phyloP scores from a whole-genome alignment of 495 filamentous ascomycete genomes.

The Darksidea phi region DNA sequence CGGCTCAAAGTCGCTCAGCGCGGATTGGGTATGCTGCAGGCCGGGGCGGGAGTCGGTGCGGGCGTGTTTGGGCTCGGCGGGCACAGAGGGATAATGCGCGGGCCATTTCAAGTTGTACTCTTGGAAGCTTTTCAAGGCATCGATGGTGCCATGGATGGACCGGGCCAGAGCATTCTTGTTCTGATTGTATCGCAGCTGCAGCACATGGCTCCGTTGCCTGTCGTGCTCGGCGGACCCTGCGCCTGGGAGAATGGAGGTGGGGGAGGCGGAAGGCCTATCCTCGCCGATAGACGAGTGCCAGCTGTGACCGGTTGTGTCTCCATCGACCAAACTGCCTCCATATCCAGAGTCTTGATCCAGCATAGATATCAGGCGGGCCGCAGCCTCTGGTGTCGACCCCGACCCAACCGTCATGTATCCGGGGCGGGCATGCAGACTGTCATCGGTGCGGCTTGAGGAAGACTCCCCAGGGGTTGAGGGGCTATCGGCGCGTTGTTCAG shows the following conservation, averaged over 20 bases:
- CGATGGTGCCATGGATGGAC: slow-evolving; percentile 78
- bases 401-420: slow-evolving; percentile 85
- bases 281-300: slow-evolving; percentile 64
- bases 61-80: slow-evolving; percentile 48
- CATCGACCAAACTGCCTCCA: slow-evolving; percentile 67
- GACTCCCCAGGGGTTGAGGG: slow-evolving; percentile 40
- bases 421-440: slow-evolving; percentile 46
- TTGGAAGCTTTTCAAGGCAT: slow-evolving; percentile 76
- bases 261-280: slow-evolving; percentile 63
- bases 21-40: slow-evolving; percentile 44
- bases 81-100: slow-evolving; percentile 87
- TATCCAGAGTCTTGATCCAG: slow-evolving; percentile 90
- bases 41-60: slow-evolving; percentile 41
- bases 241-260: slow-evolving; percentile 56
- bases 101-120: slow-evolving; percentile 90
- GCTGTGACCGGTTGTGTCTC: slow-evolving; percentile 51
- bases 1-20: slow-evolving; percentile 40
- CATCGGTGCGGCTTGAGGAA: slow-evolving; percentile 25
- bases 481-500: slow-evolving; percentile 58
- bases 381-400: slow-evolving; percentile 74
- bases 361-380: slow-evolving; percentile 63
- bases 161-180: slow-evolving; percentile 82
- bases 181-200: slow-evolving; percentile 76
- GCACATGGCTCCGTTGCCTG: slow-evolving; percentile 67
- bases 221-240: slow-evolving; percentile 56